Base-by-base conservation (phyloP, 192 early-diverging fungal genomes). In the Backusella macrospora region DNA sequence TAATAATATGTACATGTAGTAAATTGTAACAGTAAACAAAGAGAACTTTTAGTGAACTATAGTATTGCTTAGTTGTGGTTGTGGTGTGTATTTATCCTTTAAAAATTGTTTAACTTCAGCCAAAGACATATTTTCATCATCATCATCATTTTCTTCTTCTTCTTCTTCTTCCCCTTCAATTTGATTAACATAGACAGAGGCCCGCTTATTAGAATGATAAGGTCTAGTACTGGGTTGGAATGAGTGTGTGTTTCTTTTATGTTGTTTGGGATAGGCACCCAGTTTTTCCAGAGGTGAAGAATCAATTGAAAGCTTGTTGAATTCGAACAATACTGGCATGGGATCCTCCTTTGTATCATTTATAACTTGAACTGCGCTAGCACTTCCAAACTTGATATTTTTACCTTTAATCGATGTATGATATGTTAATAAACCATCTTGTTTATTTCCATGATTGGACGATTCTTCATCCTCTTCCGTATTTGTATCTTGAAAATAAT, bases 401-500 rank as follows among this genome's bases (percentile, higher is more conserved):
- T 68, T 39, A 9, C 43, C 42, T 44, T 47, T 68, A 10, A 29
- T 21, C 3, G 42, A 68, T 21, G 67, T 46, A 68, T 45, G 67
- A 68, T 68, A 68, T 2, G 14, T 68, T n/a, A 68, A 47, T 6
- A 45, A 6, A 1, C 44, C 23, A 47, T 66, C n/a, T 8, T 68
- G 13, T 29, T 68, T 68, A 59, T 29, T 29, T 26, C 15, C 63
- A 65, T 68, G 67, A 47, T 16, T 23, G 16, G 52, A 34, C 2
- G 29, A 59, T 9, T 23, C 23, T 4, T 59, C 52, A 5, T 59
- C 52, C 18, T 68, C 67, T 26, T 68, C 67, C 4, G 67, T 68
- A 6, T 46, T 45, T 12, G 26, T 23, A n/a, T 68, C 67, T 47
- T 68, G 67, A 29, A 68, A 68, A 44, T 46, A 68, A 47, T 47